Base-by-base conservation (phyloP, 176 grass and related monocot species). In the Bothriochloa decipiens region DNA sequence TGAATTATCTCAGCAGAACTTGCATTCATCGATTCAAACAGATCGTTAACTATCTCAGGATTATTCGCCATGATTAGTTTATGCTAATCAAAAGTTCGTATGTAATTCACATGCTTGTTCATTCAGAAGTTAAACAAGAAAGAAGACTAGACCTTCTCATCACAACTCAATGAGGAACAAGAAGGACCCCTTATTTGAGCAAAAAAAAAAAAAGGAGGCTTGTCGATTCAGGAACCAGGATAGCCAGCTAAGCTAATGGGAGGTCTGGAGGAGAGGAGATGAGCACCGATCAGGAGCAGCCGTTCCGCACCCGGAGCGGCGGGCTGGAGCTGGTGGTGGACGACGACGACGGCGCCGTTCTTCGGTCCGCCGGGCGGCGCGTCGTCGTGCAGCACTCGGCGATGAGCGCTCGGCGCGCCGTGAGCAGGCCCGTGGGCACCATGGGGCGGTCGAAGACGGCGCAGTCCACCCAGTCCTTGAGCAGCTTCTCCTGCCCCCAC, bases 401-500 rank as follows among this genome's bases (percentile, higher is more conserved):
- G 28, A 93, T 83, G 65, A 94, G 81, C n/a, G 84, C 92, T 33
- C 69, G 70, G 20, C 89, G 83, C 15, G 92, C 92, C 17, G 66
- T 81, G 76, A 80, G 76, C 49, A 94, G 78, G 17, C 87, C 81
- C 47, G 89, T 58, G 2, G 84, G 80, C 58, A 74, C 76, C 50
- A 94, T 65, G 14, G 85, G 80, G 11, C 86, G 89, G 80, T 94
- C 89, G 72, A 94, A 94, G 76, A 64, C 89, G 29, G 89, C 12
- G 71, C 81, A 81, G 72, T 91, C 92, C 41, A 75, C 66, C 92
- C 89, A 94, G 70, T 94, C 86, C 89, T 91, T 91, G 47, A 94
- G 86, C 72, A 81, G 42, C 76, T 77, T 87, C 89, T 94, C 92
- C 86, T 91, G 89, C 27, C 89, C 92, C 92, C 92, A 94, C 61